Conservation (phyloP, 495 filamentous ascomycete species). For the Penicillium bovifimosum region DNA sequence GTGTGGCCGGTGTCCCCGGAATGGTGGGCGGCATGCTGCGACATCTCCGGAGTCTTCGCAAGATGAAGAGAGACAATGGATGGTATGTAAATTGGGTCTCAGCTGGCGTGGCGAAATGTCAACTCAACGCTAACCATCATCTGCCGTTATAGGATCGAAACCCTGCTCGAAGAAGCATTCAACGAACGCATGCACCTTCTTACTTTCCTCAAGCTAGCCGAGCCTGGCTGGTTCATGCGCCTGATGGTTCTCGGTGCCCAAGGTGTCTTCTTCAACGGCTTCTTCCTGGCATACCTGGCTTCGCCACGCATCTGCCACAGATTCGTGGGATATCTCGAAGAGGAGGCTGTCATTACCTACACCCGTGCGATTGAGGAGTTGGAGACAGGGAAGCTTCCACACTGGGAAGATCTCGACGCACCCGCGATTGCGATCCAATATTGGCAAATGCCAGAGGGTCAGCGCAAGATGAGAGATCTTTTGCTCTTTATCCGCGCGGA, state of each 20-base stretch:
- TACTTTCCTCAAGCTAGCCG: conserved; percentile 87
- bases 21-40: conserved; percentile 96
- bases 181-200: conserved; percentile 97
- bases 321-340: conserved; percentile 95
- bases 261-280: conserved; percentile 88
- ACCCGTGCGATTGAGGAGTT: conserved; percentile 80
- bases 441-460: conserved; percentile 86
- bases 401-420: conserved; percentile 73
- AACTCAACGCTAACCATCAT: background rate
- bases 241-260: conserved; percentile 77
- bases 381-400: conserved; percentile 73
- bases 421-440: conserved; percentile 86
- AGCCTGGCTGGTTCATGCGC: conserved; percentile 86
- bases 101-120: background rate
- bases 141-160: conserved; percentile 64
- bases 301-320: conserved; percentile 88
- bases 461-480: conserved; percentile 77
- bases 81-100: conserved; percentile 48
- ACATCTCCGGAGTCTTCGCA: conserved; percentile 75
- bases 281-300: conserved; percentile 86
- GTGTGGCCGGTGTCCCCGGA: conserved; percentile 88
- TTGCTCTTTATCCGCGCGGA: conserved; percentile 87
- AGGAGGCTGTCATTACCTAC: conserved; percentile 95
- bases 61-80: conserved; percentile 88
- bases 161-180: conserved; percentile 85